Evolutionary conservation across 345 rosid genomes (phyloP).

Genomic region (Gossypium australe): DNA sequence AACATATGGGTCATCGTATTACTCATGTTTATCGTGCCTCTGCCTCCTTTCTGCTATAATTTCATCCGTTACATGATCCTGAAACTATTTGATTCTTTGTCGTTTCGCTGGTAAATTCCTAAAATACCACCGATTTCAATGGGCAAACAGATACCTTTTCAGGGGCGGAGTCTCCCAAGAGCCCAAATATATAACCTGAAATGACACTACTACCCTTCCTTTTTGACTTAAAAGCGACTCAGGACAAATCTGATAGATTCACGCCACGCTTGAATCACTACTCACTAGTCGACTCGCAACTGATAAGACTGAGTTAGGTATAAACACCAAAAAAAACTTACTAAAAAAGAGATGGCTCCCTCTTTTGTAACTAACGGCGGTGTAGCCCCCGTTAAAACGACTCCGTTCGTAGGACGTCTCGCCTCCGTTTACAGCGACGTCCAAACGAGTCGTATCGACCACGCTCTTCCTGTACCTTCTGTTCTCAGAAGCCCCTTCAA

Average conservation of each 20-base stretch:
- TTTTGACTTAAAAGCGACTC: background rate
- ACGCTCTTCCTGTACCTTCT: conserved; percentile 76
- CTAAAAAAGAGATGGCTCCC: conserved; percentile 48
- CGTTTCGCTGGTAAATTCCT: background rate
- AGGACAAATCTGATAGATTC: background rate
- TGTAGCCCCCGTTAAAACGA: conserved; percentile 24
- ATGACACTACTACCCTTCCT: conserved; percentile 15
- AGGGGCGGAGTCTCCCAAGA: conserved; percentile 2
- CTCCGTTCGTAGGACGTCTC: conserved; percentile 46
- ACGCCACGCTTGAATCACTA: background rate
- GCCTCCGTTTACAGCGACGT: conserved; percentile 85
- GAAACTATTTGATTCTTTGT: background rate
- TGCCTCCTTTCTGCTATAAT: background rate
- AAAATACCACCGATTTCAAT: background rate
- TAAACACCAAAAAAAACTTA: background rate
- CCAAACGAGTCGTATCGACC: conserved; percentile 70
- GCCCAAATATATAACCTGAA: background rate
- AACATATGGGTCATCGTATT: background rate
- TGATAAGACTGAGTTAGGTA: conserved; percentile 19
- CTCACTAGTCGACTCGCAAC: background rate
- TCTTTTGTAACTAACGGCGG: conserved; percentile 45
- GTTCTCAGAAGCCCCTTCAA: conserved; percentile 61
- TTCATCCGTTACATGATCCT: background rate
- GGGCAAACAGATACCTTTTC: conserved; percentile 12
- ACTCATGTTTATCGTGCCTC: background rate